Conservation (phyloP, 106 monocot species). For the Acanthochlamys bracteata region DNA sequence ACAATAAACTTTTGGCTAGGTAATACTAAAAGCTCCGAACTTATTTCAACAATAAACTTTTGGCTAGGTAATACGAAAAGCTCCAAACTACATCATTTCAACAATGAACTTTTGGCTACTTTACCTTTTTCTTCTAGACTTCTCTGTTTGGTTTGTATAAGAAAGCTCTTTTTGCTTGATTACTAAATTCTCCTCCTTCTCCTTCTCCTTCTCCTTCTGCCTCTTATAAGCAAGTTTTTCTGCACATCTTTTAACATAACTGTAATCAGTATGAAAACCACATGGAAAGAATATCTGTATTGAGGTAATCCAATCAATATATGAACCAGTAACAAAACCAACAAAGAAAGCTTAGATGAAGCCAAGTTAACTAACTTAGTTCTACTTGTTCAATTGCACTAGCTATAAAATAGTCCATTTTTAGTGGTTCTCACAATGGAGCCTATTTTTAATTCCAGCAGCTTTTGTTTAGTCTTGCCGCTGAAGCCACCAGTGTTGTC, state of each 20-base stretch:
- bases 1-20: neutral
- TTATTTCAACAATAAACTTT: neutral
- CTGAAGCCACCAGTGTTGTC: too few species aligned
- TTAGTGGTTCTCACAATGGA: too few species aligned
- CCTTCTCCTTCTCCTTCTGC: conserved; percentile 37
- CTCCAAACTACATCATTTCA: neutral
- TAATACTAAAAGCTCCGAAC: neutral
- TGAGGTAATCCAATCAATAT: too few species aligned
- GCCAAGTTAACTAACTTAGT: neutral
- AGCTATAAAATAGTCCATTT: too few species aligned
- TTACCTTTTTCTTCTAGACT: conserved; percentile 37
- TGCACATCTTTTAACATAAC: conserved; percentile 50
- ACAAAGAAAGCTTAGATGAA: conserved; percentile 1
- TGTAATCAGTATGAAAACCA: conserved; percentile 11
- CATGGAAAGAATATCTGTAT: too few species aligned
- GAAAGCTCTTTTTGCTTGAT: neutral
- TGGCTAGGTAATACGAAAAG: neutral
- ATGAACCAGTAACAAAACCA: too few species aligned
- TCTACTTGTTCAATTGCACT: too few species aligned
- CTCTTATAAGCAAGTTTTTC: conserved; percentile 66
- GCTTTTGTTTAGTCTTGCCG: too few species aligned
- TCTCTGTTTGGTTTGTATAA: conserved; percentile 2
- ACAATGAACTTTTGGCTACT: neutral
- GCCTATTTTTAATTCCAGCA: too few species aligned
- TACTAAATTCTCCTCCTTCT: conserved; percentile 16